Base-by-base conservation (phyloP, 2,329 filamentous ascomycete genomes). In the Fusarium irregulare region DNA sequence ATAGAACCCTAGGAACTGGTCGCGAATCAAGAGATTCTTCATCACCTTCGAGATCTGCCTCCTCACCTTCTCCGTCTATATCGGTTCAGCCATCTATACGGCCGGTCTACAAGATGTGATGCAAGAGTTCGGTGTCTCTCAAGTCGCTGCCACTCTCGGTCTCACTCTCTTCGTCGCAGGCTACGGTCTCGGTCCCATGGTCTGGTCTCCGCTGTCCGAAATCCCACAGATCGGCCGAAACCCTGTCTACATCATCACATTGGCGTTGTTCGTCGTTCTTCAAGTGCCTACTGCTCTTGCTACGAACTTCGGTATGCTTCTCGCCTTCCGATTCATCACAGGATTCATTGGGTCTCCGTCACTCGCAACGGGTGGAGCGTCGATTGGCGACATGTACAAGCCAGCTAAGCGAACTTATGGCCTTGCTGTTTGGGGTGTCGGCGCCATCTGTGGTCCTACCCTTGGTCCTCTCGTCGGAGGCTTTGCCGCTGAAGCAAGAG, bases 241-340 rank as follows among this genome's bases (percentile, higher is more conserved):
- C 58, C 82, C 83, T 2, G 83, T 86, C 1, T 90, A 89, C 70
- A 83, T 89, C 30, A 73, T 86, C 59, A 86, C 87, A 1, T 84
- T 89, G 59, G 80, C 81, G n/a, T 79, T 89, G 27, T 90, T 89
- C 69, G 83, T 88, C 27, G 80, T 89, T 12, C 77, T 90, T 1
- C 82, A 82, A 13, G 78, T 90, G 0, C 85, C 87, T 0, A 83
- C 85, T 0, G 85, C 86, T 0, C 75, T 89, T 0, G 85, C 85
- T 1, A 77, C 84, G 32, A 87, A 87, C 75, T 86, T 89, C 47
- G 78, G 82, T 3, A 83, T 84, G 2, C 78, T 90, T 9, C 78
- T 88, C 21, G 84, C 86, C 1, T 77, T 85, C 9, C 82, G 86
- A 3, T 86, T 86, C 72, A 68, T 88, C 23, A 83, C 83, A 7